These are phyloP conservation scores for Parietichytrium sp. DNA, from an alignment of 108 stramenopile species.

Conservation along the genomic window DNA sequence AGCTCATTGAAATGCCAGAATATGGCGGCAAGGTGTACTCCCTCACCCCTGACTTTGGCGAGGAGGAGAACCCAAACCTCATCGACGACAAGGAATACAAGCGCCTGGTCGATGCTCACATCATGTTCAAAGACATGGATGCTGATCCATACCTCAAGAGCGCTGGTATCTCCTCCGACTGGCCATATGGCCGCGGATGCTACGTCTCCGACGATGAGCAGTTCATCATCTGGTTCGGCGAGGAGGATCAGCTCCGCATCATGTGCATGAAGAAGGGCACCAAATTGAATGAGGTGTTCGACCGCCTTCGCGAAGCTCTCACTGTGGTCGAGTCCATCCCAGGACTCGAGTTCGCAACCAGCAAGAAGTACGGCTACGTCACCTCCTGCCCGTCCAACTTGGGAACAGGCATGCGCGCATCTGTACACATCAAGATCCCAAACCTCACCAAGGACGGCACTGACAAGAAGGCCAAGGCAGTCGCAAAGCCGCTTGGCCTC, in stretches of 20 bases:
- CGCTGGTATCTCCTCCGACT: slow-evolving; percentile 62
- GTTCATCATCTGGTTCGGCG: slow-evolving; percentile 70
- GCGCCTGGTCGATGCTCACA: slow-evolving; percentile 57
- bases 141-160: slow-evolving; percentile 64
- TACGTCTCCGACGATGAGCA: slow-evolving; percentile 64
- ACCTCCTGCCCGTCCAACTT: slow-evolving; percentile 74
- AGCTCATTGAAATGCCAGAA: slow-evolving; percentile 47
- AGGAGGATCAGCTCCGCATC: slow-evolving; percentile 69
- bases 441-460: slow-evolving; percentile 67
- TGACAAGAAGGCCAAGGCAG: slow-evolving; percentile 64
- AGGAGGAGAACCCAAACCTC: slow-evolving; percentile 57
- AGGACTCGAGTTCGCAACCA: slow-evolving; percentile 61
- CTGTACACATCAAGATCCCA: slow-evolving; percentile 72
- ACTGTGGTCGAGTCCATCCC: slow-evolving; percentile 55
- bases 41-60: slow-evolving; percentile 61
- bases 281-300: slow-evolving; percentile 62
- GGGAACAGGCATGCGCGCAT: slow-evolving; percentile 74
- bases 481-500: slow-evolving; percentile 66
- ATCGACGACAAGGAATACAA: slow-evolving; percentile 59
- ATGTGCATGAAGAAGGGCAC: slow-evolving; percentile 70
- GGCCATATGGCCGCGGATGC: slow-evolving; percentile 69
- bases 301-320: slow-evolving; percentile 58
- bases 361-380: slow-evolving; percentile 64
- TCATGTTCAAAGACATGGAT: slow-evolving; percentile 61
- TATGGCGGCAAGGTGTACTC: slow-evolving; percentile 62